These are phyloP conservation scores for Paragyromitra xinjiangensis DNA, from an alignment of 495 filamentous ascomycete species.

Conservation along the genomic window DNA sequence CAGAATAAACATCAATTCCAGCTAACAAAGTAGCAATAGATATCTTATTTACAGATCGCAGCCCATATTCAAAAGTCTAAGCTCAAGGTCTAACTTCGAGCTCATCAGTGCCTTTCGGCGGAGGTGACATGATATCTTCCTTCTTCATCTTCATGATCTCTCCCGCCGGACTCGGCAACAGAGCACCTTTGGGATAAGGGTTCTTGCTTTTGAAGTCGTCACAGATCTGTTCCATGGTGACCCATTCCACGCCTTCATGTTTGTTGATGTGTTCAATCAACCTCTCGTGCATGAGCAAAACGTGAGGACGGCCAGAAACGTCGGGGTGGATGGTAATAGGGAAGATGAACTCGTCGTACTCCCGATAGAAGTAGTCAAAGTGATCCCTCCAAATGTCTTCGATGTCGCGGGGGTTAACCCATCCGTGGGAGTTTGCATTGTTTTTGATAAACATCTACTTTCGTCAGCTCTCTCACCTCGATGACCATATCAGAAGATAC, in stretches of 20 bases:
- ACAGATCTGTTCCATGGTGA: constrained; percentile 74
- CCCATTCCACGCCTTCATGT: constrained; percentile 78
- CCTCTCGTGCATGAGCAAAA: constrained; percentile 71
- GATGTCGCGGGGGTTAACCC: constrained; percentile 69
- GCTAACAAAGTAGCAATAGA: too few relatives aligned
- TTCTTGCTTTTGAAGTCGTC: constrained; percentile 77
- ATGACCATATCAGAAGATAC: constrained; percentile 38
- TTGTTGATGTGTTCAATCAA: constrained; percentile 77
- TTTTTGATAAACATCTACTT: constrained; percentile 70
- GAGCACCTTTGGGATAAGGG: constrained; percentile 69
- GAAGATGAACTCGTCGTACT: constrained; percentile 76
- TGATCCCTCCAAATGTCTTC: constrained; percentile 71
- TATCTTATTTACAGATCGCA: not conserved
- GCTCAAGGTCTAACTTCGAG: constrained; percentile 17
- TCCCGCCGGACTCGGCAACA: constrained; percentile 71
- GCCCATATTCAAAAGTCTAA: not conserved
- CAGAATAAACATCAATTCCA: too few relatives aligned
- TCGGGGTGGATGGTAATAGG: constrained; percentile 77
- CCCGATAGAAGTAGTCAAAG: constrained; percentile 74
- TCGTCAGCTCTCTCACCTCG: not conserved
- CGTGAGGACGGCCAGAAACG: constrained; percentile 72
- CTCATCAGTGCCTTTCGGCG: not conserved
- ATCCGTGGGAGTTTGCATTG: constrained; percentile 68
- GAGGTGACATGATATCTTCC: constrained; percentile 31
- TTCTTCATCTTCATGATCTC: constrained; percentile 65